Evolutionary conservation across 2,329 filamentous ascomycete genomes (phyloP).

Genomic region (Microsporum audouinii): DNA sequence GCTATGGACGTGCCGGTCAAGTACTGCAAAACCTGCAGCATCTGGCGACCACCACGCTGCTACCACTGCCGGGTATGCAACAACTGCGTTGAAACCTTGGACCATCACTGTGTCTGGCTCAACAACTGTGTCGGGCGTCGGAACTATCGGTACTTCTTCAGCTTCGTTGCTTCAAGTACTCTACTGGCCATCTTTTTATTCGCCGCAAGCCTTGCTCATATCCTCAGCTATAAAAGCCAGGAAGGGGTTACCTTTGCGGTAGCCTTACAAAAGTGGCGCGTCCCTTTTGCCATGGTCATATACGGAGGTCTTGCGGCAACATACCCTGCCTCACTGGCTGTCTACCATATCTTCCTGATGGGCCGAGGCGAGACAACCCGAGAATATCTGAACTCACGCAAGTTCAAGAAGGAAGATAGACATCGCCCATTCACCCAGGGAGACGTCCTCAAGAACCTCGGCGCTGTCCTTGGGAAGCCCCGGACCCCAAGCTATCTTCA

Average conservation of each 20-base stretch:
- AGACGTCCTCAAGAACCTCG: conserved; percentile 63
- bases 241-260: conserved; percentile 55
- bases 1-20: conserved; percentile 98
- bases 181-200: conserved; percentile 65
- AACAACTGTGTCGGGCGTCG: conserved; percentile 96
- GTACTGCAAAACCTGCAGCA: conserved; percentile 94
- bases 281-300: conserved; percentile 79
- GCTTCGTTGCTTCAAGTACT: conserved; percentile 72
- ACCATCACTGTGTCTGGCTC: conserved; percentile 97
- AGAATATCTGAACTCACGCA: conserved; percentile 92
- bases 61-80: conserved; percentile 96
- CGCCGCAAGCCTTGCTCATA: conserved; percentile 65
- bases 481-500: conserved; percentile 77
- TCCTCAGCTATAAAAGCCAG: conserved; percentile 57
- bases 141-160: conserved; percentile 97
- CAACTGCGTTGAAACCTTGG: conserved; percentile 92
- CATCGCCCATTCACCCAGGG: conserved; percentile 83
- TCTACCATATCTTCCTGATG: conserved; percentile 86
- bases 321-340: conserved; percentile 73
- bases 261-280: conserved; percentile 59
- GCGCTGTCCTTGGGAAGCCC: conserved; percentile 69
- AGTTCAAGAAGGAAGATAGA: conserved; percentile 83
- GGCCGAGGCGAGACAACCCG: conserved; percentile 85
- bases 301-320: conserved; percentile 63
- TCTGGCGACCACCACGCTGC: conserved; percentile 90